Conservation (phyloP, 2,329 filamentous ascomycete genomes). For the Penicillium sumatraense region DNA sequence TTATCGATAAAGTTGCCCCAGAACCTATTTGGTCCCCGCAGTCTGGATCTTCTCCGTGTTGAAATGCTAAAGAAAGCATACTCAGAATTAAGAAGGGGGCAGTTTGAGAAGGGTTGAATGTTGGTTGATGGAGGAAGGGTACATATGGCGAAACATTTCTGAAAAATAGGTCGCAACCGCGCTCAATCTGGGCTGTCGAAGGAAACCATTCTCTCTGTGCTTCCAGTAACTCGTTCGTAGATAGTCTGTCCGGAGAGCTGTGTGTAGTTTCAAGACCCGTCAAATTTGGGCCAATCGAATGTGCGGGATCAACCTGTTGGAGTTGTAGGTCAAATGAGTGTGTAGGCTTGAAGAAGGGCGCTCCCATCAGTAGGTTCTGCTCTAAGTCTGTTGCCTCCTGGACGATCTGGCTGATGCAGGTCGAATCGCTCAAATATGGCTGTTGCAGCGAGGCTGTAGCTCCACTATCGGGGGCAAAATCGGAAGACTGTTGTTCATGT, state of each 20-base stretch:
- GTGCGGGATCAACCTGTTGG: not conserved
- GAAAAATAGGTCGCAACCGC: constrained; percentile 44
- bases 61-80: constrained; percentile 46
- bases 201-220: constrained; percentile 37
- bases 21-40: constrained; percentile 28
- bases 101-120: constrained; percentile 35
- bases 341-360: constrained; percentile 13
- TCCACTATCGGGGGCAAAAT: not conserved
- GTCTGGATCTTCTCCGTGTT: constrained; percentile 46
- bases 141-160: constrained; percentile 42
- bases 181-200: constrained; percentile 34
- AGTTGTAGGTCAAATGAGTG: constrained; percentile 8
- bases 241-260: constrained; percentile 2
- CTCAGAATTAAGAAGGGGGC: constrained; percentile 36
- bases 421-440: not conserved
- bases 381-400: constrained; percentile 23
- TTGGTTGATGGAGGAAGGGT: constrained; percentile 44
- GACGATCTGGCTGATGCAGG: constrained; percentile 13
- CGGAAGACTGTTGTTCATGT: not conserved
- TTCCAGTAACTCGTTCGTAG: constrained; percentile 1
- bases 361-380: constrained; percentile 18
- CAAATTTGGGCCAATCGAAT: constrained; percentile 2
- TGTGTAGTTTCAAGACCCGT: not conserved
- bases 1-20: constrained; percentile 33
- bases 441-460: not conserved